Percentiles rank a stretch among this genome's conserved stretches.
These are phyloP conservation scores for Pseudocercospora ulei DNA, from an alignment of 2,329 filamentous ascomycete genomes.

Conservation along the genomic window DNA sequence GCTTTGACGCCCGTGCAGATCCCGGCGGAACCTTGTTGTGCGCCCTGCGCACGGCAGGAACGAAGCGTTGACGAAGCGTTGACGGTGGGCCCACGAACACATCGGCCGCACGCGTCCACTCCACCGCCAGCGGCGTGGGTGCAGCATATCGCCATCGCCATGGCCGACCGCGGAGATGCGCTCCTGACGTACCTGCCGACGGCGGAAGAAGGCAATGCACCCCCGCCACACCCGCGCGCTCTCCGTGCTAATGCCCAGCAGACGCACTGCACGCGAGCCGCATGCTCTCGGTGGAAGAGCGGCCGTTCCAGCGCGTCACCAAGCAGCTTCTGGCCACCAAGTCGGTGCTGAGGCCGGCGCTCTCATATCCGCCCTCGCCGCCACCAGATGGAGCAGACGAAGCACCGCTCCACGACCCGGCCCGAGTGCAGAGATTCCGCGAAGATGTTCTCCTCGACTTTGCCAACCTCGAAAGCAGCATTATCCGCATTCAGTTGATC, in stretches of 20 bases:
- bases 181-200: constrained; percentile 21
- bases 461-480: constrained; percentile 73
- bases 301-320: constrained; percentile 79
- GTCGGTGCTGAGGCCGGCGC: constrained; percentile 51
- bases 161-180: constrained; percentile 14
- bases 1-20: too few species aligned
- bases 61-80: too few species aligned
- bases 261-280: constrained; percentile 79
- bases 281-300: constrained; percentile 81
- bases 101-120: too few species aligned
- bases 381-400: constrained; percentile 49
- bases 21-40: too few species aligned
- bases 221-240: not conserved
- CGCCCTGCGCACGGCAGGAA: too few species aligned
- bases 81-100: too few species aligned
- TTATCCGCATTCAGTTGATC: constrained; percentile 80
- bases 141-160: too few species aligned
- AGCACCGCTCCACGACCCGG: constrained; percentile 40
- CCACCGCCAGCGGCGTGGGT: too few species aligned
- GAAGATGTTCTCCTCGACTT: constrained; percentile 84
- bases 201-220: constrained; percentile 28
- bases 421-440: constrained; percentile 51
- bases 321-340: constrained; percentile 65
- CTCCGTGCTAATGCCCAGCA: constrained; percentile 28
- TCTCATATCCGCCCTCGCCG: constrained; percentile 50